Base-by-base conservation (phyloP, 2,329 filamentous ascomycete species). In the Penicillium sp. region DNA sequence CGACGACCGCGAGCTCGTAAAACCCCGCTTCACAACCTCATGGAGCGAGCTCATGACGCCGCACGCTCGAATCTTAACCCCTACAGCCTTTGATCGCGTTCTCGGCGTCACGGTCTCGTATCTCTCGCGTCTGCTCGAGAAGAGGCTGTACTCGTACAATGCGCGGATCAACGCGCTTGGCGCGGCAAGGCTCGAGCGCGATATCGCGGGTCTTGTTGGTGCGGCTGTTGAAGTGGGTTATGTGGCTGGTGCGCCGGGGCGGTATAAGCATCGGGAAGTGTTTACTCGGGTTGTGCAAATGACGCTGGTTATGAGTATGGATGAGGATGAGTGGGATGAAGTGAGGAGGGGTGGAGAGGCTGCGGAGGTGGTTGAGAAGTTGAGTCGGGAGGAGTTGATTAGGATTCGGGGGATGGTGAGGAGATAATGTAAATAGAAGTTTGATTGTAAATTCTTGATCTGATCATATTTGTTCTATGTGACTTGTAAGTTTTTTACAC, bases 281-380 rank as follows among this genome's bases (percentile, higher is more conserved):
- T 96, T 97, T 76, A 80, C 82, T 27, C 84, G 87, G 66, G 89
- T 89, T 54, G 81, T 82, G 55, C 91, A 97, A 79, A 87, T 96
- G 64, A 84, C 89, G 53, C 85, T 95, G 79, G 85, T 96, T 14
- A 86, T 93, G 69, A 93, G 92, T 63, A 95, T 97, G 91, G 92
- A 97, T 70, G 90, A 94, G 32, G 92, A 97, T 54, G 93, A 97
- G 74, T 96, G 92, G 89, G 89, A 93, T 45, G 91, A 94, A 72
- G 73, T 92, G 5, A 75, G 80, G 39, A 74, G 79, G 31, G 80
- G 77, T 34, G 74, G 73, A 32, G 70, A 75, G 45, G 69, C 72
- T 56, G 69, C 70, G 51, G 80, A 83, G 50, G 75, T 80, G 13
- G 83, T 86, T 11, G 86, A 83, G 46, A 88, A 83, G 10, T 85